phyloP scores from a whole-genome alignment of 2,329 filamentous ascomycete genomes.

The Sordariomycetes sp. region DNA sequence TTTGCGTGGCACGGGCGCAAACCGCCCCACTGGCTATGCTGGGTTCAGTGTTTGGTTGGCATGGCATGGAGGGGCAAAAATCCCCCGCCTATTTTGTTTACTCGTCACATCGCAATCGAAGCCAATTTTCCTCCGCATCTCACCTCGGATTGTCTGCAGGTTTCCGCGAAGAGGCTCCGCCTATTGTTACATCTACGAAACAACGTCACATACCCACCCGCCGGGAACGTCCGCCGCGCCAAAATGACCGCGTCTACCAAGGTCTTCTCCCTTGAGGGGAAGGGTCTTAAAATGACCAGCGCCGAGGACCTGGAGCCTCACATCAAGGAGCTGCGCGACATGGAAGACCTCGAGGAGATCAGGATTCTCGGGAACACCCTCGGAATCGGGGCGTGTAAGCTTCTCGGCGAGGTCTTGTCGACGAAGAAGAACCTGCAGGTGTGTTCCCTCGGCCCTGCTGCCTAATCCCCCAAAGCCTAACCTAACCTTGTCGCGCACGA shows the following conservation, averaged over 20 bases:
- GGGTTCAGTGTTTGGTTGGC: not conserved
- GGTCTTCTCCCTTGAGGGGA: conserved; percentile 84
- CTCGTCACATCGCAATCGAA: not conserved
- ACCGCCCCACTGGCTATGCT: not conserved
- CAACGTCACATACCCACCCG: not conserved
- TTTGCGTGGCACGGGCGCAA: not conserved
- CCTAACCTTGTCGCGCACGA: not conserved
- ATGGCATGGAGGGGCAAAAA: not conserved
- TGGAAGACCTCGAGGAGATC: conserved; percentile 72
- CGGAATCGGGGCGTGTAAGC: conserved; percentile 77
- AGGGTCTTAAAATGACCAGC: conserved; percentile 83
- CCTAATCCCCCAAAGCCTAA: not conserved
- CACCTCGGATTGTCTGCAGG: not conserved
- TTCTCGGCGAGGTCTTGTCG: conserved; percentile 70
- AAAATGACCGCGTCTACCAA: conserved; percentile 45
- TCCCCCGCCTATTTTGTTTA: conserved; percentile 3
- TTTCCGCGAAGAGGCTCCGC: not conserved
- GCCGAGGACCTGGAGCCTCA: conserved; percentile 79
- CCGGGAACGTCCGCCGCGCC: not conserved
- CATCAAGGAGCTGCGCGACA: conserved; percentile 62
- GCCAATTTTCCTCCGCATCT: not conserved
- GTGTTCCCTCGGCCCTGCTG: conserved; percentile 13
- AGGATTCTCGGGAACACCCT: conserved; percentile 84
- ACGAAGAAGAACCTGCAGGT: conserved; percentile 77
- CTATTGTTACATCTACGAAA: not conserved